Evolutionary conservation across 2,329 filamentous ascomycete genomes (phyloP), one percentile per base, ranked within the genome.

Genomic region (Thielaviopsis euricoi): DNA sequence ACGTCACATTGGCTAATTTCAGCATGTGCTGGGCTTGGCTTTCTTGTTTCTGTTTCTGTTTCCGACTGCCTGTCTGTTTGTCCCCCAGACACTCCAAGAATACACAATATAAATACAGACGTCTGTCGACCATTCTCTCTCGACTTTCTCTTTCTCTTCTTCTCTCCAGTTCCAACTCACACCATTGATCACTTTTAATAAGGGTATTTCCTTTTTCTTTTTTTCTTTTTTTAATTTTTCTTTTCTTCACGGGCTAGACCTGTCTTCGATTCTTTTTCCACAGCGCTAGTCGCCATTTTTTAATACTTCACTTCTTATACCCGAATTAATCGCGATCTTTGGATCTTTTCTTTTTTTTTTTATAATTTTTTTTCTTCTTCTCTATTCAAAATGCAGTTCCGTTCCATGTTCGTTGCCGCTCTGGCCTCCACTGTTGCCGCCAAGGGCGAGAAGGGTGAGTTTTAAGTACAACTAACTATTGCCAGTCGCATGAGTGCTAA

Each of bases 381-480:
- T 60, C 52, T 56, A 55, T 56, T 65, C 70, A 78, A 72, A 62
- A 82, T 81, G 79, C 73, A 76, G 61, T 75, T 78, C 70, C 68
- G 73, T 62, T 70, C 73, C 61, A 64, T 77, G 63, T 66, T 70
- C 62, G 65, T 76, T 48, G 67, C 76, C 62, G 71, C 76, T 64
- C 69, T 81, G 53, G 63, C 56, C n/a, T 53, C 58, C 25, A 40
- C 75, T 66, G 70, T 74, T 66, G 59, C 73, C 61, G 74, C 73
- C 60, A 71, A 74, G 65, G 74, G 74, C 7, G 3, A 5, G 2
- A 33, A 33, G 29, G 29, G 29, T 33, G 12, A 33, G 29, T 10
- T 10, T 26, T 26, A 4, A 26, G 3, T 26, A 4, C 3, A 7
- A 4, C 25, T 26, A 7, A 26, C 25, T 26, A 26, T 26, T 4